Percentiles rank a stretch among this genome's conserved stretches.
phyloP scores from a whole-genome alignment of 441 rosid genomes.

The Populus tomentosa region DNA sequence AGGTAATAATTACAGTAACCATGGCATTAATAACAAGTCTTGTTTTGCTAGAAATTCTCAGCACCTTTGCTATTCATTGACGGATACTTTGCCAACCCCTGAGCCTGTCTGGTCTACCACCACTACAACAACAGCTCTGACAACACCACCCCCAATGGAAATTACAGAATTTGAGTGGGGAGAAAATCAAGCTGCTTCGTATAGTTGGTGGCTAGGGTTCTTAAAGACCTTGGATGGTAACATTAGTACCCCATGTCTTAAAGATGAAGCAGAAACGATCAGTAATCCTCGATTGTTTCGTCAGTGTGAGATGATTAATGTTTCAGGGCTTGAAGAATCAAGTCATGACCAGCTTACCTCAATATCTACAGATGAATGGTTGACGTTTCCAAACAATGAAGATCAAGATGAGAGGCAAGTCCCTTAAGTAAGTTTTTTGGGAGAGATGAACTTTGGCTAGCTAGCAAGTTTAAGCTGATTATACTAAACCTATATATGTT shows the following conservation, averaged over 20 bases:
- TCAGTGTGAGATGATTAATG: no score
- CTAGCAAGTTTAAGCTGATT: not conserved
- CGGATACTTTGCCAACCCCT: not conserved
- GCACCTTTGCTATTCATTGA: not conserved
- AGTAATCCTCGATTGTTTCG: not conserved
- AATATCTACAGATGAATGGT: conserved; percentile 21
- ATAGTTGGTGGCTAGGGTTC: not conserved
- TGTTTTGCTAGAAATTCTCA: not conserved
- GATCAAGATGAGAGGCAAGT: not conserved
- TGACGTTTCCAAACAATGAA: conserved; percentile 19
- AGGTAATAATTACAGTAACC: not conserved
- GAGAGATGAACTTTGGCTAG: not conserved
- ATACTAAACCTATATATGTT: no score
- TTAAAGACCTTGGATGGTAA: not conserved
- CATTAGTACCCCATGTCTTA: not conserved
- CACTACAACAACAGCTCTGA: not conserved
- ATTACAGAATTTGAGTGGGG: not conserved
- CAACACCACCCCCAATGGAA: not conserved
- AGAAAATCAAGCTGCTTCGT: not conserved
- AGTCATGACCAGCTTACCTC: not conserved
- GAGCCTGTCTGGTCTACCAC: not conserved
- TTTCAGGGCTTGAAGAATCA: conserved; percentile 3
- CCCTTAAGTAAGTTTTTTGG: not conserved
- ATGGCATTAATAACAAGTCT: not conserved
- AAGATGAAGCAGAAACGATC: not conserved